Base-by-base conservation (phyloP, 257 asterid genomes). In the Solanum sejunctum region DNA sequence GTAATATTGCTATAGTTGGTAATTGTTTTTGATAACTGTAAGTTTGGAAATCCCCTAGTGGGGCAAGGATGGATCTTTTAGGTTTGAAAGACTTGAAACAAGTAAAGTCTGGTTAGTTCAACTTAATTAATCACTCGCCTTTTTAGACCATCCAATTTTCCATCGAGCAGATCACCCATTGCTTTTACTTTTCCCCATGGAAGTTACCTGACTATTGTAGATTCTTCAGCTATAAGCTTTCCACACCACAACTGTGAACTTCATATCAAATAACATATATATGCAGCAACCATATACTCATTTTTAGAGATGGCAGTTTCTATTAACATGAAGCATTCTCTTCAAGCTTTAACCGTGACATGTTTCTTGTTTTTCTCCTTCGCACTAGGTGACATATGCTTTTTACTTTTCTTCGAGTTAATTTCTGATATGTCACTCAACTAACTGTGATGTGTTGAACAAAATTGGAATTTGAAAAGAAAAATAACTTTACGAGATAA, bases 301-400 rank as follows among this genome's bases (percentile, higher is more conserved):
- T 36, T 43, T 85, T 60, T 64, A 73, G 64, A 75, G 86, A 93
- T 93, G 95, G 92, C 90, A 5, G 18, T 87, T 88, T 84, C 86
- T 60, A 63, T 47, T 82, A 73, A 86, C 69, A 72, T 86, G 32
- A 87, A 86, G 67, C 83, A 18, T 64, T 71, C 77, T 83, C 86
- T 86, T 86, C 84, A 88, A 47, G 72, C 87, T 61, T 54, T 83
- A n/a, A 21, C 84, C 83, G 82, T 89, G 79, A 26, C 92, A 39
- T 88, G 13, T 86, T 26, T 92, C 86, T 87, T 87, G 41, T 85
- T 84, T 83, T 90, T 85, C 16, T 23, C 81, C 28, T 79, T 84
- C 87, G 81, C 51, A 86, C 81, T 66, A 18, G 96, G 97, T 93
- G 88, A 52, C 20, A 84, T 64, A n/a, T 84, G 71, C 83, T 41